These are phyloP conservation scores for Podaxis pistillaris DNA, from an alignment of 768 basidiomycete genomes.

Conservation along the genomic window DNA sequence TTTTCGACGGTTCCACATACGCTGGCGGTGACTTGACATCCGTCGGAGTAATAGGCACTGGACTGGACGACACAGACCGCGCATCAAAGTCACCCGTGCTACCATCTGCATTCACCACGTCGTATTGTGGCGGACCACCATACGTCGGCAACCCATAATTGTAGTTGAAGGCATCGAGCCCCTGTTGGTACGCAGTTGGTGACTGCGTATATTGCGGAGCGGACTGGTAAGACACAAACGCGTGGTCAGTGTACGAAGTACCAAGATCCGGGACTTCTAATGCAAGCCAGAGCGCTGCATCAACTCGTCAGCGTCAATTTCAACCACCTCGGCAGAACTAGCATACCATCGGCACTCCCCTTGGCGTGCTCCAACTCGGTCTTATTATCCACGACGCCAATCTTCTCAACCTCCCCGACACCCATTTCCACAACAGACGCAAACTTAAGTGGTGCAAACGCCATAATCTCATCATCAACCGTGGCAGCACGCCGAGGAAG, in stretches of 20 bases:
- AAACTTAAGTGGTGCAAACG: neutral
- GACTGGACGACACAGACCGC: constrained; percentile 6
- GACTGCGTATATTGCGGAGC: constrained; percentile 4
- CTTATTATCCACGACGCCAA: neutral
- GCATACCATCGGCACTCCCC: neutral
- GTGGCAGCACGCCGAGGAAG: neutral
- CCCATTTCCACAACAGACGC: neutral
- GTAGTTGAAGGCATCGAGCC: neutral
- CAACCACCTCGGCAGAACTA: neutral
- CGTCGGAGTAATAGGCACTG: constrained; percentile 5
- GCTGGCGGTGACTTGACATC: neutral
- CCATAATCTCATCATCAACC: neutral
- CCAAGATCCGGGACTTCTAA: neutral
- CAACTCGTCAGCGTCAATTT: neutral
- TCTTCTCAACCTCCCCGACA: neutral
- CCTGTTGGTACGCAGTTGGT: neutral
- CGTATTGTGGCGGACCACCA: neutral
- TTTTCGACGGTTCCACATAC: constrained; percentile 4
- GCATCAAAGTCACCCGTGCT: neutral
- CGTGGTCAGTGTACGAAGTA: neutral
- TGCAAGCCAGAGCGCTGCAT: neutral
- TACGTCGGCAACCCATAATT: neutral
- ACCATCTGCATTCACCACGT: neutral
- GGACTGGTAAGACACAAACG: neutral
- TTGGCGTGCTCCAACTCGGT: neutral